phyloP scores from a whole-genome alignment of 805 yeast genomes.

The Sugiyamaella qingdaonensis region DNA sequence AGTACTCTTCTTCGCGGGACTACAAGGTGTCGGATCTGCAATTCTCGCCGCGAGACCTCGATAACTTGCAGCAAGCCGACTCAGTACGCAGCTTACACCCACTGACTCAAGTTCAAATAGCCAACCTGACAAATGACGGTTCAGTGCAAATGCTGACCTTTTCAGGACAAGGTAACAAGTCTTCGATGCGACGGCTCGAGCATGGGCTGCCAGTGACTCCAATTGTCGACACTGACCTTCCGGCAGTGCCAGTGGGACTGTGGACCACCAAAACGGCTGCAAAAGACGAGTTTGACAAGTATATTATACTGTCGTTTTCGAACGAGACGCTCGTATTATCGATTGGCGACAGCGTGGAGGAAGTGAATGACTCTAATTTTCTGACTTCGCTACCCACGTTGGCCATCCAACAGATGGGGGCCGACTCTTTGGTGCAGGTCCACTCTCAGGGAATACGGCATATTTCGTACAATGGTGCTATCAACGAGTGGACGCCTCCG shows the following conservation, averaged over 20 bases:
- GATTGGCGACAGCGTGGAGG: conserved; percentile 77
- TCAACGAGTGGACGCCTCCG: conserved; percentile 79
- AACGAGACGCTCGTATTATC: conserved; percentile 69
- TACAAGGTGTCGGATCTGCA: conserved; percentile 11
- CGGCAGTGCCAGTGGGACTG: conserved; percentile 56
- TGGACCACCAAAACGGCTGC: conserved; percentile 55
- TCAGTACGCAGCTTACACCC: conserved; percentile 52
- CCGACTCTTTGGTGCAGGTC: conserved; percentile 61
- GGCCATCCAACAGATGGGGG: conserved; percentile 65
- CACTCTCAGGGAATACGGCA: conserved; percentile 68
- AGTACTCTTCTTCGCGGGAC: conserved; percentile 32
- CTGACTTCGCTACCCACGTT: conserved; percentile 55
- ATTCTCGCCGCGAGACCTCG: conserved; percentile 31
- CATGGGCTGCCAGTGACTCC: conserved; percentile 59
- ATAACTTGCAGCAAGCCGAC: conserved; percentile 58
- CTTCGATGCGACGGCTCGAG: conserved; percentile 46
- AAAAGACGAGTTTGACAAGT: conserved; percentile 51
- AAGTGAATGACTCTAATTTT: conserved; percentile 65
- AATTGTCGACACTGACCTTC: conserved; percentile 72
- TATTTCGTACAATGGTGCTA: conserved; percentile 35
- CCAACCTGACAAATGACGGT: conserved; percentile 28
- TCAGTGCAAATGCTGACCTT: conserved; percentile 42
- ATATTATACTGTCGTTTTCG: conserved; percentile 59
- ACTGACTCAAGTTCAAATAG: conserved; percentile 40
- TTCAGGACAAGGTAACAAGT: conserved; percentile 40